Evolutionary conservation across 305 asterid genomes (phyloP).

Genomic region (Plantago coronopus): DNA sequence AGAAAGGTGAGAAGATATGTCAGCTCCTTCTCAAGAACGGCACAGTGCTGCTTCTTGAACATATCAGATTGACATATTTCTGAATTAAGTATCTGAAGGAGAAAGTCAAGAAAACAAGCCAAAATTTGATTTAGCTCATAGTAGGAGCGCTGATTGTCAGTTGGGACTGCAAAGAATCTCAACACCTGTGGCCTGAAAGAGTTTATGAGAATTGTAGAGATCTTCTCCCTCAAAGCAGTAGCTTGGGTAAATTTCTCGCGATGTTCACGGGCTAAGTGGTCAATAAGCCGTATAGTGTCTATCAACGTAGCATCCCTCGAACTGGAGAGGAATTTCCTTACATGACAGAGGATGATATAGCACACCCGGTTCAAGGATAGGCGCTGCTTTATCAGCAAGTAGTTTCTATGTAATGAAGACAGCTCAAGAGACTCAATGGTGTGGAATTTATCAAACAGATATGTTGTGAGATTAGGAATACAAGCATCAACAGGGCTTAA

Average conservation of each 20-base stretch:
- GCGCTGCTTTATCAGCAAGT: neutral
- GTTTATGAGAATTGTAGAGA: neutral
- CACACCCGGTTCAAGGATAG: neutral
- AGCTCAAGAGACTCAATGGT: neutral
- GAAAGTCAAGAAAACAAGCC: conserved; percentile 2
- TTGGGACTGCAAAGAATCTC: neutral
- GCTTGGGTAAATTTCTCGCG: neutral
- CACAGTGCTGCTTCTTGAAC: neutral
- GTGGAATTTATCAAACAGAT: neutral
- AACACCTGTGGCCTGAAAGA: conserved; percentile 6
- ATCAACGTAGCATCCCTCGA: neutral
- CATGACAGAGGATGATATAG: neutral
- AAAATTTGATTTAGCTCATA: neutral
- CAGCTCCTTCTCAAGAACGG: neutral
- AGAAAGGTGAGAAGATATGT: neutral
- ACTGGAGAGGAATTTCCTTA: neutral
- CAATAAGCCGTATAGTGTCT: neutral
- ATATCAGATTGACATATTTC: neutral
- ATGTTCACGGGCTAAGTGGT: neutral
- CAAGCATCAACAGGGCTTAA: too few species aligned
- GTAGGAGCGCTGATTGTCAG: neutral
- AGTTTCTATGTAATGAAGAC: neutral
- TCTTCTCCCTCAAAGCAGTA: neutral
- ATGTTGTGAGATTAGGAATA: neutral
- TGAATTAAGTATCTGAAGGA: neutral